Percentiles rank a stretch among this genome's conserved stretches.
Conservation (phyloP, 2,329 filamentous ascomycete genomes). For the Neofusicoccum umdonicola region DNA sequence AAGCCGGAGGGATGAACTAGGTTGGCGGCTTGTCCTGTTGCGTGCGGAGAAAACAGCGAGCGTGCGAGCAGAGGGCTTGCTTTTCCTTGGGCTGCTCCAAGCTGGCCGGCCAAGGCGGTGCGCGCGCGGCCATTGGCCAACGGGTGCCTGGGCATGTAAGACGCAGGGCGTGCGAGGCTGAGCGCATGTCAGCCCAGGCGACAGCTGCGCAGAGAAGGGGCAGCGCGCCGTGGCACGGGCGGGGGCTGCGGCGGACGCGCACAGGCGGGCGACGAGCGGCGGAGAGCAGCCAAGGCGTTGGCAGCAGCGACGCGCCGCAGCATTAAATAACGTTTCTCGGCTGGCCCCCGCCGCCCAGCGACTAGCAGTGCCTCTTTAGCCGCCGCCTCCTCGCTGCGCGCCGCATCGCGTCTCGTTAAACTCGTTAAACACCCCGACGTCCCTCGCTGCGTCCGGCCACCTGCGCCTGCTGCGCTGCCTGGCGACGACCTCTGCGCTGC, state of each 20-base stretch:
- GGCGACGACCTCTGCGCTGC: background rate
- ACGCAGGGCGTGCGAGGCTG: background rate
- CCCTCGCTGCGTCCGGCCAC: background rate
- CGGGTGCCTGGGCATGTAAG: background rate
- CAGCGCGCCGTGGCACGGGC: too few species aligned
- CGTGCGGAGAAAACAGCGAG: background rate
- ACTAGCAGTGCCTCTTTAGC: background rate
- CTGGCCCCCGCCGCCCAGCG: background rate
- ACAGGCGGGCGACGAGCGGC: background rate
- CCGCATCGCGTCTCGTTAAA: background rate
- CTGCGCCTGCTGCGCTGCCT: background rate
- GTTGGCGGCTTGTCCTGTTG: too few species aligned
- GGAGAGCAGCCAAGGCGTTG: background rate
- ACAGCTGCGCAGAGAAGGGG: background rate
- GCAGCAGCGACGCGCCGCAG: background rate
- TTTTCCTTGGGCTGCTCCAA: too few species aligned
- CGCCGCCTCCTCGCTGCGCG: background rate
- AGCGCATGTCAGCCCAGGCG: background rate
- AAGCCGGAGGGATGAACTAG: too few species aligned
- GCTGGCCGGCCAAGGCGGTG: background rate
- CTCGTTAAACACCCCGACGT: background rate
- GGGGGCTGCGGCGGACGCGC: too few species aligned
- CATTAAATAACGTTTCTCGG: constrained; percentile 1
- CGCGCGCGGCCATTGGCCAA: background rate
- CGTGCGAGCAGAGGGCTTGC: background rate